A percentile compares a stretch with the other conserved stretches of the same genome.
These are phyloP conservation scores for Nakaseomyces bracarensis DNA, from an alignment of 1,139 yeast species.

Conservation along the genomic window DNA sequence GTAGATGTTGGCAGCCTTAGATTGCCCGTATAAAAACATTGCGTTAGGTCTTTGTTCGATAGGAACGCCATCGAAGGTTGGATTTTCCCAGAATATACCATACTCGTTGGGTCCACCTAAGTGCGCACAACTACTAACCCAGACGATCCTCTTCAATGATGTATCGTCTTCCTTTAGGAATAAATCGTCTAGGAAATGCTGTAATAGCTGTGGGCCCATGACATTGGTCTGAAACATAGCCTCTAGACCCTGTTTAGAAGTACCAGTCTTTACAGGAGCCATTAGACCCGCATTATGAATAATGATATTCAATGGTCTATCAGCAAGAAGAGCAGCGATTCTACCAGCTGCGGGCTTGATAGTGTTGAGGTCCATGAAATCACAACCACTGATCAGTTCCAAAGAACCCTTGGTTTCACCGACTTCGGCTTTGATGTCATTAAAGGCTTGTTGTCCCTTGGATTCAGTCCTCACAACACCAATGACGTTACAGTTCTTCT, in stretches of 20 bases:
- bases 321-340: conserved; percentile 23
- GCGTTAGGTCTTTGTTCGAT: conserved; percentile 22
- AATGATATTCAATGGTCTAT: conserved; percentile 35
- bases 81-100: conserved; percentile 39
- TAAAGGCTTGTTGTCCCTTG: conserved; percentile 34
- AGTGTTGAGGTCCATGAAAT: conserved; percentile 40
- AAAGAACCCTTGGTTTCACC: conserved; percentile 22
- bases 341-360: conserved; percentile 37
- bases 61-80: conserved; percentile 27
- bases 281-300: conserved; percentile 49
- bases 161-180: conserved; percentile 29
- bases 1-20: conserved; percentile 40
- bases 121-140: conserved; percentile 42
- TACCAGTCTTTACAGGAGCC: conserved; percentile 34
- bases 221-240: conserved; percentile 44
- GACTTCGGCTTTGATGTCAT: conserved; percentile 26
- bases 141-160: conserved; percentile 36
- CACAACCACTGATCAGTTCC: conserved; percentile 31
- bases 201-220: conserved; percentile 43
- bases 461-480: conserved; percentile 36
- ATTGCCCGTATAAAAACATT: conserved; percentile 34
- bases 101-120: conserved; percentile 32
- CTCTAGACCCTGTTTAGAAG: conserved; percentile 39
- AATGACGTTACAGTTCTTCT: conserved; percentile 40
- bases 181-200: conserved; percentile 39